Evolutionary conservation across 768 basidiomycete genomes (phyloP).

Genomic region (Albatrellus ellisii): DNA sequence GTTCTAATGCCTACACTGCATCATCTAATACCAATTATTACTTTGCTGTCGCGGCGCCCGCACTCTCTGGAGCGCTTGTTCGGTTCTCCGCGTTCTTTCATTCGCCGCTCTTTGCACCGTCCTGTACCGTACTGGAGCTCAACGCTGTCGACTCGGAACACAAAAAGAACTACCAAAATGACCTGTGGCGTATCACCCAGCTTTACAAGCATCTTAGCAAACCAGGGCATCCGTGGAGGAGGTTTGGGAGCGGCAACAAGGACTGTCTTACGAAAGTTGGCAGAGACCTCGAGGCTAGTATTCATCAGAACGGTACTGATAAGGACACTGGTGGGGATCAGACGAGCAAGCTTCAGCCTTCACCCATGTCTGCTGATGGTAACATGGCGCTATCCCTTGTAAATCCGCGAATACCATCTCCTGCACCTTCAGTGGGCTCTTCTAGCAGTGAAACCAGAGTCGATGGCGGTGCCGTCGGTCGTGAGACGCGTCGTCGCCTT

Average conservation of each 20-base stretch:
- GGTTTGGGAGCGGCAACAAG: conserved; percentile 84
- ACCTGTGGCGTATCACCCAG: conserved; percentile 92
- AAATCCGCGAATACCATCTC: conserved; percentile 45
- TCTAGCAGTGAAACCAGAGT: conserved; percentile 45
- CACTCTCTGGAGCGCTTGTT: conserved; percentile 55
- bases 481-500: conserved; percentile 64
- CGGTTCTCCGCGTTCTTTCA: conserved; percentile 85
- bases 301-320: conserved; percentile 20
- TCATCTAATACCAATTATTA: conserved; percentile 87
- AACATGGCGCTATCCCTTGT: conserved; percentile 28
- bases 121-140: conserved; percentile 79
- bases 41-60: conserved; percentile 54
- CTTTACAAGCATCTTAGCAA: conserved; percentile 79
- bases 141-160: conserved; percentile 96
- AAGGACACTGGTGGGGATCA: conserved; percentile 7
- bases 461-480: conserved; percentile 66
- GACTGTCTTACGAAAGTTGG: conserved; percentile 58
- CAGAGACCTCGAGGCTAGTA: conserved; percentile 39
- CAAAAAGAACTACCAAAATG: conserved; percentile 88
- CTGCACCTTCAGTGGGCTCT: conserved; percentile 43
- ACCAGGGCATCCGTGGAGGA: conserved; percentile 73
- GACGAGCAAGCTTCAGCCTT: too few relatives aligned
- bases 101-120: conserved; percentile 78
- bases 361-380: conserved; percentile 19
- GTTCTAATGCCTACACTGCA: conserved; percentile 87